These are phyloP conservation scores for Pestalotiopsis sp. DNA, from an alignment of 2,329 filamentous ascomycete genomes.

Conservation along the genomic window DNA sequence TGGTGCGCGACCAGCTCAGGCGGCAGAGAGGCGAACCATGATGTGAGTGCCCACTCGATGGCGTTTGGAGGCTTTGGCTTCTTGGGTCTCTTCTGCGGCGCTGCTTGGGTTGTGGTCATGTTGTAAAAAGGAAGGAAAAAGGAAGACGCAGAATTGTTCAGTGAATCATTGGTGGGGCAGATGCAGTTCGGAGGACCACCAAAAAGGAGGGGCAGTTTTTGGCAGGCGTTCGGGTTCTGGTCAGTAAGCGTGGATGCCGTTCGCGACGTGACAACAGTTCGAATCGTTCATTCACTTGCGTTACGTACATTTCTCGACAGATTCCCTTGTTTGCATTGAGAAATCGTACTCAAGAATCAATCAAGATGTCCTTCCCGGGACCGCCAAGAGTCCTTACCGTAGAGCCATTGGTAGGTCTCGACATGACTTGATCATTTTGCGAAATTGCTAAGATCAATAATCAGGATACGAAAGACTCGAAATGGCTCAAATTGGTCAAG, in stretches of 20 bases:
- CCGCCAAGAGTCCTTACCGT: constrained; percentile 25
- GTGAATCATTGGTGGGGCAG: neutral
- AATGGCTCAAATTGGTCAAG: constrained; percentile 34
- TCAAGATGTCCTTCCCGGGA: neutral
- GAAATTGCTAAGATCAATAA: neutral
- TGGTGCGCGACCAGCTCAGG: neutral
- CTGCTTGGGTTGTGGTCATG: neutral
- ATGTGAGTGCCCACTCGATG: constrained; percentile 20
- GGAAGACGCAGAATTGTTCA: neutral
- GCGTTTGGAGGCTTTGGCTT: constrained; percentile 17
- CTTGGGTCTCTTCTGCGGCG: neutral
- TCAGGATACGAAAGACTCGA: constrained; percentile 33
- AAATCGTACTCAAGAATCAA: neutral
- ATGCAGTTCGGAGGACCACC: neutral
- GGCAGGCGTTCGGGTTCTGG: neutral
- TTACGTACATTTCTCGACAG: neutral
- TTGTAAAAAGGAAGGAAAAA: neutral
- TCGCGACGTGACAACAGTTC: no score
- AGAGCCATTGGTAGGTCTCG: constrained; percentile 28
- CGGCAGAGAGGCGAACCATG: constrained; percentile 17
- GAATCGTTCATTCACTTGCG: no score
- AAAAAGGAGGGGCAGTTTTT: neutral
- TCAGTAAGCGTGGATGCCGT: no score
- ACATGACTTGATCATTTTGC: no score
- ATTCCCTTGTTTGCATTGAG: neutral